Conservation (phyloP, 2,329 filamentous ascomycete species). For the Aureobasidium subglaciale region DNA sequence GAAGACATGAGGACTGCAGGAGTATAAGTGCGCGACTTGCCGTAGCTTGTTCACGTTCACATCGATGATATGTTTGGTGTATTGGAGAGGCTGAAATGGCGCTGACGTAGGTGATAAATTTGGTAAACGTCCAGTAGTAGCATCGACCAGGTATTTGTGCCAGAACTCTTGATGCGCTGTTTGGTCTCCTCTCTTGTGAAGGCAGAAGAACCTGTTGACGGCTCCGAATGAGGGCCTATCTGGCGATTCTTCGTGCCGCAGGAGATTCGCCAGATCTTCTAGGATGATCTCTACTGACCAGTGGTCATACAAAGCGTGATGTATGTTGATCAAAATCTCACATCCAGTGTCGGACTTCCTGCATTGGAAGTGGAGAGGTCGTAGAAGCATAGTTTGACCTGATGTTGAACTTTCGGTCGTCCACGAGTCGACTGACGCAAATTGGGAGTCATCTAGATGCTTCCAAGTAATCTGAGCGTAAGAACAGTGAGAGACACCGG, state of each 20-base stretch:
- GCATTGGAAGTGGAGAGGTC: conserved; percentile 59
- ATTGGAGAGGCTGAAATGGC: background rate
- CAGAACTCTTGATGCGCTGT: conserved; percentile 56
- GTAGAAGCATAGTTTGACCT: conserved; percentile 36
- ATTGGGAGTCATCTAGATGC: conserved; percentile 27
- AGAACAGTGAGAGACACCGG: conserved; percentile 35
- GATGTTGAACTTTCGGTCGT: conserved; percentile 23
- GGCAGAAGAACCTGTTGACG: conserved; percentile 33
- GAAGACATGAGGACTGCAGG: conserved; percentile 59
- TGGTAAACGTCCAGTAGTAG: conserved; percentile 50
- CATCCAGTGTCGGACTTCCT: conserved; percentile 19
- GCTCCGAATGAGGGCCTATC: conserved; percentile 53
- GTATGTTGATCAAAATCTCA: conserved; percentile 52
- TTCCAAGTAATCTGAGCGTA: conserved; percentile 62
- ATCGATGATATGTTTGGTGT: background rate
- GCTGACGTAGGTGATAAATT: conserved; percentile 44
- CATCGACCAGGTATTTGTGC: conserved; percentile 56
- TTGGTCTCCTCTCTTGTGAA: conserved; percentile 17
- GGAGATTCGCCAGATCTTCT: conserved; percentile 53
- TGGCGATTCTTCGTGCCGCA: conserved; percentile 31
- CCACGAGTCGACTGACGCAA: conserved; percentile 24
- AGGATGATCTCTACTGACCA: conserved; percentile 75
- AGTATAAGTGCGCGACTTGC: conserved; percentile 23
- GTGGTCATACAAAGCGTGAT: conserved; percentile 87
- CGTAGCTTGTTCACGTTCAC: conserved; percentile 1